Evolutionary conservation across 2,329 filamentous ascomycete species (phyloP), one percentile per base, ranked within the genome.

Genomic region (Claviceps pazoutovae): DNA sequence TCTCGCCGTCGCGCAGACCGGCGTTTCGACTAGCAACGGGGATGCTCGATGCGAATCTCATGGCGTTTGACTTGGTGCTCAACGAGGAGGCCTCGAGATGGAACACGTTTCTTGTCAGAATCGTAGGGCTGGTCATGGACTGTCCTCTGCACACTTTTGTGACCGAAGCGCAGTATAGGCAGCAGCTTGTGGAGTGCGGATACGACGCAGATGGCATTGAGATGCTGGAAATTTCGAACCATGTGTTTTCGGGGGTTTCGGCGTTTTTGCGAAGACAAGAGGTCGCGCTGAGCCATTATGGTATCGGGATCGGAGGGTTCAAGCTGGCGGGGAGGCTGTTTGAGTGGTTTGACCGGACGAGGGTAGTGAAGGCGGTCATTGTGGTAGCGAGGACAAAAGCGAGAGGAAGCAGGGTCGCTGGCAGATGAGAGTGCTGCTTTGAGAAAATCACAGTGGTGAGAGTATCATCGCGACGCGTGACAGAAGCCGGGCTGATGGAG

Each of bases 31-130:
- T 73, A 44, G 68, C 73, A 1, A 61, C 65, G 4, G 59, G 56
- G 3, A 61, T 61, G 0, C 64, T 80, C 0, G 57, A 66, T 3
- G 75, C 76, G 1, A 71, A 73, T 0, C 61, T 76, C 49, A 76
- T 79, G 71, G 75, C 72, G 0, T 80, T 79, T 53, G 78, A 81
- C 53, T 65, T 80, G 1, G 57, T 79, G 2, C 64, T 71, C 39
- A 64, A 64, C 52, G 59, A 63, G 4, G 50, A 55, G 7, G 65
- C 68, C 1, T 60, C 62, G 1, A 19, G 37, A 1, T 26, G 49
- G 34, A 58, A 71, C 26, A 62, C 52, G 0, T 48, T 72, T 5
- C 48, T 67, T 4, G 63, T 76, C 2, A 63, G 68, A 1, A 14
- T 71, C 0, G 54, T 79, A 2, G 74, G 74, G 3, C 58, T 70